Conservation (phyloP, 225 moss, liverwort and hornwort genomes). For the Marchantia polymorpha region DNA sequence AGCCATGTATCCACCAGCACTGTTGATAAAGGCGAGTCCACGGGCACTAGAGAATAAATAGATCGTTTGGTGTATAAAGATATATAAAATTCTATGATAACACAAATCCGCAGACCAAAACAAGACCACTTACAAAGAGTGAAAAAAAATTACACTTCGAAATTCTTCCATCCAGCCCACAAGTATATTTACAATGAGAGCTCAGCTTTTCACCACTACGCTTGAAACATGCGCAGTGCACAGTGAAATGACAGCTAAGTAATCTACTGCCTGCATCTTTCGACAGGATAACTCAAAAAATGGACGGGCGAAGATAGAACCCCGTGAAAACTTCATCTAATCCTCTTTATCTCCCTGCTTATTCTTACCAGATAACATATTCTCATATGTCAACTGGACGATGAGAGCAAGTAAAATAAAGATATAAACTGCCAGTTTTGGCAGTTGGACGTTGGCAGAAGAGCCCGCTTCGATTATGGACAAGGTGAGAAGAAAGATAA, state of each 20-base stretch:
- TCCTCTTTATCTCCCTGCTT: slow-evolving; percentile 24
- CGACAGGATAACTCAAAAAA: not conserved
- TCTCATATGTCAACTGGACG: slow-evolving; percentile 71
- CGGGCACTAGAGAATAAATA: no score
- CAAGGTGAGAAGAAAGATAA: slow-evolving; percentile 64
- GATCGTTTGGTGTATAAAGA: no score
- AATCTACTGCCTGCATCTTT: not conserved
- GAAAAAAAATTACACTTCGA: not conserved
- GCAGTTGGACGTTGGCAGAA: slow-evolving; percentile 53
- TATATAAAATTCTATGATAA: no score
- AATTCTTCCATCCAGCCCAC: not conserved
- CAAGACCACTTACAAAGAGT: no score
- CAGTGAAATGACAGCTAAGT: not conserved
- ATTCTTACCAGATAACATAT: slow-evolving; percentile 39
- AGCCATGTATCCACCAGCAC: no score
- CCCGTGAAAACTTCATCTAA: not conserved
- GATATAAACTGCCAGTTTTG: slow-evolving; percentile 62
- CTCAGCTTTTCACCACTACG: not conserved
- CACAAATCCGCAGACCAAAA: no score
- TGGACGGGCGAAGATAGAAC: not conserved
- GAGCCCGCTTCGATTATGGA: slow-evolving; percentile 56
- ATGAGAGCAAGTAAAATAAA: slow-evolving; percentile 61
- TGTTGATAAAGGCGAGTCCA: no score
- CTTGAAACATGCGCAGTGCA: not conserved
- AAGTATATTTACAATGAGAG: not conserved